Conservation (phyloP, 306 rosid genomes). For the Arachis hypogaea region DNA sequence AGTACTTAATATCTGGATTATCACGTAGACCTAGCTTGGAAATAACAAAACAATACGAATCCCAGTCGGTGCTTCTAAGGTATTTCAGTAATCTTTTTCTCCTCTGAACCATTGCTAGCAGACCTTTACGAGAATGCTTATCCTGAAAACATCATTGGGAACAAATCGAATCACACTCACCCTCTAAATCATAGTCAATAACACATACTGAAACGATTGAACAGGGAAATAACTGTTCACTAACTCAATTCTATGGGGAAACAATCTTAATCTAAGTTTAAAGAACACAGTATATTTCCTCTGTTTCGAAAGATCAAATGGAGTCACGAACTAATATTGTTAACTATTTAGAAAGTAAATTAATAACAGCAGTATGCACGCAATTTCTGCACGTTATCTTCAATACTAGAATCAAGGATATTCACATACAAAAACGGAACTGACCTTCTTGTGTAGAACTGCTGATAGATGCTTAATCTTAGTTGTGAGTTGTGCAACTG, state of each 20-base stretch:
- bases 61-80: slow-evolving; percentile 95
- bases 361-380: background rate
- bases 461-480: slow-evolving; percentile 86
- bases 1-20: slow-evolving; percentile 56
- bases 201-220: background rate
- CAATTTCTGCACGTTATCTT: background rate
- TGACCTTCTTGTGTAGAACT: slow-evolving; percentile 86
- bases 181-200: background rate
- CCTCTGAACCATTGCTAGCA: slow-evolving; percentile 82
- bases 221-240: slow-evolving; percentile 7
- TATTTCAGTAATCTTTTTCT: slow-evolving; percentile 83
- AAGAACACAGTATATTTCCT: background rate
- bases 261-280: slow-evolving; percentile 4
- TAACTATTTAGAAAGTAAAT: background rate
- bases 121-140: slow-evolving; percentile 90
- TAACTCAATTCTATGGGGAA: background rate
- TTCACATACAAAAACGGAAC: slow-evolving; percentile 28
- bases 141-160: slow-evolving; percentile 54
- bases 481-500: slow-evolving; percentile 88
- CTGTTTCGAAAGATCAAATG: too few species aligned
- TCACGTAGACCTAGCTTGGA: slow-evolving; percentile 84
- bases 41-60: slow-evolving; percentile 82
- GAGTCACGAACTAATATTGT: too few species aligned
- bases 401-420: background rate
- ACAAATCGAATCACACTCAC: slow-evolving; percentile 34